phyloP scores from a whole-genome alignment of 345 rosid species.

The Citrus cavaleriei region DNA sequence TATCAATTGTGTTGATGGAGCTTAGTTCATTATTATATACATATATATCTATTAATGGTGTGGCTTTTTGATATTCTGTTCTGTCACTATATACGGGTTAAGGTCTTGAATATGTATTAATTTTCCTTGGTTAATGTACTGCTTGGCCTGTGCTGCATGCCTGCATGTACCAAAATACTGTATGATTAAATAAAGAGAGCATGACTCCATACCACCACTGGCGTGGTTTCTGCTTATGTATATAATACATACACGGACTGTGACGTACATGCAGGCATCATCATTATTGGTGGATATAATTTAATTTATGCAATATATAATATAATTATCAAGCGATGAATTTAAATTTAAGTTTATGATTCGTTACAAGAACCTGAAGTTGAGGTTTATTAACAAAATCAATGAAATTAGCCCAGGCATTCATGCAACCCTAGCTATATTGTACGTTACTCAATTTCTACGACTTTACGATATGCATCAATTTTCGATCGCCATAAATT shows the following conservation, averaged over 20 bases:
- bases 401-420: too few relatives aligned
- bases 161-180: background rate
- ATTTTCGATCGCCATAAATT: background rate
- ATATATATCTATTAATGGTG: background rate
- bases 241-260: too few relatives aligned
- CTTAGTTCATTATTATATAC: background rate
- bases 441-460: too few relatives aligned
- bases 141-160: background rate
- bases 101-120: background rate
- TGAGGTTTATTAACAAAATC: too few relatives aligned
- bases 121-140: background rate
- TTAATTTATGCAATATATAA: too few relatives aligned
- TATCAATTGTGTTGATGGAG: background rate
- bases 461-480: background rate
- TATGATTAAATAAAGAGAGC: background rate
- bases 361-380: too few relatives aligned
- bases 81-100: background rate
- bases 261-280: too few relatives aligned
- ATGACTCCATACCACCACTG: background rate
- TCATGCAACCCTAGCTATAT: background rate
- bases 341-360: too few relatives aligned
- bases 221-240: background rate
- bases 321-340: too few relatives aligned
- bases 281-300: too few relatives aligned
- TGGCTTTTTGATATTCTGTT: background rate